These are phyloP conservation scores for Fraxinus pennsylvanica DNA, from an alignment of 257 asterid species.

Conservation along the genomic window DNA sequence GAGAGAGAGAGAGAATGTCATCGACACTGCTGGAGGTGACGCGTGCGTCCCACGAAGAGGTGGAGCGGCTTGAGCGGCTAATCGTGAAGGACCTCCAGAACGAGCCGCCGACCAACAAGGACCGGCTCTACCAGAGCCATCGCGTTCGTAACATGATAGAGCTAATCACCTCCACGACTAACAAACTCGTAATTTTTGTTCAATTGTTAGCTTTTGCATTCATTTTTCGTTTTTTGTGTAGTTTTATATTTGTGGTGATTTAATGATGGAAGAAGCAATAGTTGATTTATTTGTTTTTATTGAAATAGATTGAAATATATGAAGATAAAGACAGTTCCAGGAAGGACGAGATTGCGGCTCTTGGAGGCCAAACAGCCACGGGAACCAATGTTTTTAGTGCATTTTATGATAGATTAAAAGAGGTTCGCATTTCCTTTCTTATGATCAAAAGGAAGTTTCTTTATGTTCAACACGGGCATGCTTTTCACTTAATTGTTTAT, in stretches of 20 bases:
- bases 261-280: neutral
- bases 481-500: neutral
- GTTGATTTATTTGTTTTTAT: constrained; percentile 16
- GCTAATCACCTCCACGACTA: constrained; percentile 62
- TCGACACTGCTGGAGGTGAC: constrained; percentile 84
- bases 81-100: constrained; percentile 91
- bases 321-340: constrained; percentile 82
- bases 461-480: neutral
- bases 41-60: constrained; percentile 90
- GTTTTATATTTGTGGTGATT: neutral
- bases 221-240: neutral
- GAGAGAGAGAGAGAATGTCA: constrained; percentile 48
- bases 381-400: constrained; percentile 91
- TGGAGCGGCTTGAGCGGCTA: constrained; percentile 83
- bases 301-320: constrained; percentile 67
- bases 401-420: constrained; percentile 87
- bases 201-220: neutral
- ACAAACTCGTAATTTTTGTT: constrained; percentile 53
- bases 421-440: constrained; percentile 42
- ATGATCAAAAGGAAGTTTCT: neutral
- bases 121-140: constrained; percentile 90
- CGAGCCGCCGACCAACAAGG: constrained; percentile 74
- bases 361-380: constrained; percentile 82
- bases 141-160: constrained; percentile 91
- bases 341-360: constrained; percentile 97